Evolutionary conservation across 225 moss, liverwort and hornwort genomes (phyloP).

Genomic region (Asterella californica): DNA sequence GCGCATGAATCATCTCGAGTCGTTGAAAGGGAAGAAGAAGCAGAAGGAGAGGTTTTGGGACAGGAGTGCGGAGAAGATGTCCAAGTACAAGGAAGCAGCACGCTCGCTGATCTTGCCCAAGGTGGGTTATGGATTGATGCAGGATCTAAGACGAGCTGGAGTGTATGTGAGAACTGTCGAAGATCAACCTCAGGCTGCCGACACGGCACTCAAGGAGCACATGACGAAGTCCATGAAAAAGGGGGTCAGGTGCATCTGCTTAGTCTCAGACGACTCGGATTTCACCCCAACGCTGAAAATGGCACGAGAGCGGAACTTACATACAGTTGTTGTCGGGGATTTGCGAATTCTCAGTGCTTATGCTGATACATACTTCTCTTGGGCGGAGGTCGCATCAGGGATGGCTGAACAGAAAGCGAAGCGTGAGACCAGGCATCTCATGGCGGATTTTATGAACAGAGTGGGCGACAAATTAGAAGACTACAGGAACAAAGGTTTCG

Average conservation of each 20-base stretch:
- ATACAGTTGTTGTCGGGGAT: conserved; percentile 45
- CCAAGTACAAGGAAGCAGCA: conserved; percentile 67
- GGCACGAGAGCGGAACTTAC: conserved; percentile 33
- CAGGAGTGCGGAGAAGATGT: conserved; percentile 55
- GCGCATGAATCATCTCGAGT: conserved; percentile 77
- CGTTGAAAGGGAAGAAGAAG: conserved; percentile 64
- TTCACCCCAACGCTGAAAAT: conserved; percentile 40
- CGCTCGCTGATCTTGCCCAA: conserved; percentile 56
- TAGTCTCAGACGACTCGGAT: conserved; percentile 47
- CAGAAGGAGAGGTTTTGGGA: conserved; percentile 48
- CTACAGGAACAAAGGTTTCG: conserved; percentile 8
- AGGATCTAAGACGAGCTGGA: conserved; percentile 77
- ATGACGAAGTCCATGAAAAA: conserved; percentile 47
- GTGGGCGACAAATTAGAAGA: background rate
- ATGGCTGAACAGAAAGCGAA: conserved; percentile 42
- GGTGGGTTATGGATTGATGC: conserved; percentile 73
- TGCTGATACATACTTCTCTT: conserved; percentile 47
- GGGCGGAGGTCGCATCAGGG: conserved; percentile 47
- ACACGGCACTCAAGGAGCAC: conserved; percentile 79
- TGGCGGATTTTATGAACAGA: conserved; percentile 19
- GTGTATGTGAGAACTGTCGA: conserved; percentile 82
- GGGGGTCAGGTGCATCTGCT: conserved; percentile 41
- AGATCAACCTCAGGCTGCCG: conserved; percentile 83
- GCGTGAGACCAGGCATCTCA: conserved; percentile 18
- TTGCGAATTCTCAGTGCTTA: conserved; percentile 40